Evolutionary conservation across 768 basidiomycete species (phyloP).

Genomic region (Symmetrospora coprosmae): DNA sequence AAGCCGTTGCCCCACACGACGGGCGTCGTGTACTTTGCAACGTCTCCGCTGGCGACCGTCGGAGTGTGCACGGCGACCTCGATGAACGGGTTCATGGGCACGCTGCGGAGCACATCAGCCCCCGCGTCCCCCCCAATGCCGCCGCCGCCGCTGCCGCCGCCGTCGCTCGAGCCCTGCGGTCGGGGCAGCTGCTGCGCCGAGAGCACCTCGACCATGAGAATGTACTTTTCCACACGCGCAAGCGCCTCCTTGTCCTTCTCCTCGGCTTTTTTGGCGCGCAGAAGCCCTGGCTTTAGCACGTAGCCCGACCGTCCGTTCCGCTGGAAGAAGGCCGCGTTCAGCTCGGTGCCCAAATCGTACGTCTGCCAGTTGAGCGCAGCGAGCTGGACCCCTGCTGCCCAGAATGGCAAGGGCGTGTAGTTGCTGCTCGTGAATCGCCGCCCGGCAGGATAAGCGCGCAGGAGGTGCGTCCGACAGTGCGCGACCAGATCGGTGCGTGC

Average conservation of each 20-base stretch:
- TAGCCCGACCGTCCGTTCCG: constrained; percentile 77
- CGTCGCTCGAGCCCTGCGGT: not conserved
- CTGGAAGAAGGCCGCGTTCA: constrained; percentile 92
- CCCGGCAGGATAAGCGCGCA: constrained; percentile 75
- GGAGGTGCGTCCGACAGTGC: constrained; percentile 69
- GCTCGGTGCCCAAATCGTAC: constrained; percentile 72
- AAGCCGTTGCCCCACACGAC: constrained; percentile 53
- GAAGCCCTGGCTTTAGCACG: constrained; percentile 69
- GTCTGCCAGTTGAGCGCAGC: constrained; percentile 98
- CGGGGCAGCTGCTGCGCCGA: not conserved
- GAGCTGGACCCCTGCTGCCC: constrained; percentile 75
- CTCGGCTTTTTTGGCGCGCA: constrained; percentile 43
- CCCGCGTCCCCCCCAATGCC: constrained; percentile 37
- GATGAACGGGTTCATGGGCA: constrained; percentile 57
- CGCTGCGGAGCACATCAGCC: constrained; percentile 47
- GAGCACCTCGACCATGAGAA: constrained; percentile 50
- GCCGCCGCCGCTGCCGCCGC: not conserved
- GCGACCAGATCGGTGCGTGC: constrained; percentile 48
- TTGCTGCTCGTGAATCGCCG: constrained; percentile 68
- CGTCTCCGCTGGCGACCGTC: not conserved
- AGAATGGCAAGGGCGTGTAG: constrained; percentile 74
- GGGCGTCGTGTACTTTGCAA: constrained; percentile 22
- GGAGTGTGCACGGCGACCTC: constrained; percentile 55
- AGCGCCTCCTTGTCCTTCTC: constrained; percentile 48
- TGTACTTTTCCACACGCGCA: constrained; percentile 46